A percentile compares a stretch with the other conserved stretches of the same genome.
These are phyloP conservation scores for Parathielavia hyrcaniae DNA, from an alignment of 495 filamentous ascomycete species.

Conservation along the genomic window DNA sequence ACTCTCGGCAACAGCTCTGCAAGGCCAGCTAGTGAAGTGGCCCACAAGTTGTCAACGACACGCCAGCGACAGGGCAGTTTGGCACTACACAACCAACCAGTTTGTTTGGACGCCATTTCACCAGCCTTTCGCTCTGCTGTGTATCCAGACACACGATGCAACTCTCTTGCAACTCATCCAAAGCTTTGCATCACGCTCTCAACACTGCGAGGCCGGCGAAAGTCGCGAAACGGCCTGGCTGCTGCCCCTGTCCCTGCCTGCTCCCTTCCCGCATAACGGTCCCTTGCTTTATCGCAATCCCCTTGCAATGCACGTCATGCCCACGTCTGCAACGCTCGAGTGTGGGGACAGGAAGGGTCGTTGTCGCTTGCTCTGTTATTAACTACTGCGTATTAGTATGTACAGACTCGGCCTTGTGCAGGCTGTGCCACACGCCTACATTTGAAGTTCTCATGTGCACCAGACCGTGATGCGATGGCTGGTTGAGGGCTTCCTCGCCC, in stretches of 20 bases:
- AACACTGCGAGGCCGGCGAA: background rate
- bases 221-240: background rate
- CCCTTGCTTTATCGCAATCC: background rate
- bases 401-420: background rate
- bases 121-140: too few species aligned
- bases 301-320: conserved; percentile 5
- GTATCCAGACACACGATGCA: conserved; percentile 5
- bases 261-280: background rate
- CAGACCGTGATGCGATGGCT: conserved; percentile 4
- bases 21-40: background rate
- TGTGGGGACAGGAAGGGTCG: background rate
- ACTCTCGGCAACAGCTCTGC: background rate
- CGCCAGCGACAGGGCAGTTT: conserved; percentile 19
- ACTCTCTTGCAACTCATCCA: background rate
- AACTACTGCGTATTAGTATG: background rate
- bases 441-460: conserved; percentile 12
- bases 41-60: background rate
- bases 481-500: background rate
- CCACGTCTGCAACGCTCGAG: too few species aligned
- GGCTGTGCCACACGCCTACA: conserved; percentile 13
- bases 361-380: too few species aligned
- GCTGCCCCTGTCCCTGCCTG: background rate
- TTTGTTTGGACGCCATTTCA: conserved; percentile 4
- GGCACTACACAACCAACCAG: conserved; percentile 1
- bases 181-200: too few species aligned